These are phyloP conservation scores for Suhomyces sp. DNA, from an alignment of 805 yeast genomes.

Conservation along the genomic window DNA sequence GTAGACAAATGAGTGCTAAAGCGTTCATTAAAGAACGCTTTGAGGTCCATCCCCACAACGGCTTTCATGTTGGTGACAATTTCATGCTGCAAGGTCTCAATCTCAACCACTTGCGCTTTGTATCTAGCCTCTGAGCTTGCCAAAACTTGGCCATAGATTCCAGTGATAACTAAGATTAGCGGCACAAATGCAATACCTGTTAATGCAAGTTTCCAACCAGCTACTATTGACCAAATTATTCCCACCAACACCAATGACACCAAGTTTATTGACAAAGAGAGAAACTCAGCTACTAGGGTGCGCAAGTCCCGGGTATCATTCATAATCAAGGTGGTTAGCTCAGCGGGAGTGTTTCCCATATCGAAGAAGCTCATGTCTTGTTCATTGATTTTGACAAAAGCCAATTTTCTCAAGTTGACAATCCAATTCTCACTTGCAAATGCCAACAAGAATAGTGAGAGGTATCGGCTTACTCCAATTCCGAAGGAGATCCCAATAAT, in stretches of 20 bases:
- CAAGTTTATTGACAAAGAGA: slow-evolving; percentile 54
- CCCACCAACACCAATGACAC: slow-evolving; percentile 57
- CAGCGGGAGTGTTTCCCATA: slow-evolving; percentile 41
- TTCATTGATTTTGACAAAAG: slow-evolving; percentile 47
- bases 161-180: slow-evolving; percentile 49
- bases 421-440: slow-evolving; percentile 70
- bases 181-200: slow-evolving; percentile 81
- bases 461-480: slow-evolving; percentile 59
- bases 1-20: slow-evolving; percentile 28
- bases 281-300: slow-evolving; percentile 57
- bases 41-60: slow-evolving; percentile 55
- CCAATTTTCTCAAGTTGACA: slow-evolving; percentile 44
- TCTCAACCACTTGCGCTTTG: slow-evolving; percentile 50
- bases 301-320: slow-evolving; percentile 82
- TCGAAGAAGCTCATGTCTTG: slow-evolving; percentile 57
- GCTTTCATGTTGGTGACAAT: slow-evolving; percentile 59
- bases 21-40: slow-evolving; percentile 41
- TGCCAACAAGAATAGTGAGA: slow-evolving; percentile 49
- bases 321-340: slow-evolving; percentile 62
- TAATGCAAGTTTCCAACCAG: slow-evolving; percentile 85
- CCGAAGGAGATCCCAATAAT: slow-evolving; percentile 59
- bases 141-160: slow-evolving; percentile 48
- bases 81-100: slow-evolving; percentile 55
- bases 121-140: slow-evolving; percentile 58
- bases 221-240: slow-evolving; percentile 67